Evolutionary conservation across 345 rosid genomes (phyloP), one percentile per base, ranked within the genome.

Genomic region (Salix exigua): DNA sequence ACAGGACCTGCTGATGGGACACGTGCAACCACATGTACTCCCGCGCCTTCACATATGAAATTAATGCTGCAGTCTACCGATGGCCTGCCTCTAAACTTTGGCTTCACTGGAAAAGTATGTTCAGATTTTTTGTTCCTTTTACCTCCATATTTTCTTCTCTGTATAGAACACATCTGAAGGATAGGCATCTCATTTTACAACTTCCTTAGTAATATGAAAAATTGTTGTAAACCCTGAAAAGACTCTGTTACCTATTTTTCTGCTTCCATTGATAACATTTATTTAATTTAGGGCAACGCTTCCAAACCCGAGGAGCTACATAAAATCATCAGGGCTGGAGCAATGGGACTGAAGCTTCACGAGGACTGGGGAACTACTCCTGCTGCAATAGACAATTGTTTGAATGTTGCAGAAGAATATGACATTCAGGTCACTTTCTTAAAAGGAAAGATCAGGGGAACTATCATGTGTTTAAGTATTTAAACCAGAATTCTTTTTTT

Each of bases 351-450:
- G 80, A 96, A 96, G 88, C 82, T 96, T 81, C 99, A 96, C 78
- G 99, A 96, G 84, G 98, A 96, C 83, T 96, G 99, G 99, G 99
- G 99, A 86, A 88, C 85, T 74, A 96, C 98, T 31, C 98, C 98
- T 70, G 98, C 98, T 80, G 94, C 94, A 11, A 96, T 96, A 80
- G 96, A 96, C 77, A 93, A 85, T 76, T 93, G 97, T 85, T 91
- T 96, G 90, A 25, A 87, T 73, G 90, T 91, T 53, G 98, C 91
- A 73, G 98, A 93, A 53, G 85, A 83, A 81, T 76, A 88, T 83
- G 98, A 93, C 79, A 61, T 96, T 42, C 99, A 96, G 86, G 99
- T 91, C 5, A 68, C 42, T 38, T 66, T 64, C 60, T 30, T 63
- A 14, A 63, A 55, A 55, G 26, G 23, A 26, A 31, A 50, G 46